Evolutionary conservation across 352 stramenopile species (phyloP).

Genomic region (Phytophthora colocasiae): DNA sequence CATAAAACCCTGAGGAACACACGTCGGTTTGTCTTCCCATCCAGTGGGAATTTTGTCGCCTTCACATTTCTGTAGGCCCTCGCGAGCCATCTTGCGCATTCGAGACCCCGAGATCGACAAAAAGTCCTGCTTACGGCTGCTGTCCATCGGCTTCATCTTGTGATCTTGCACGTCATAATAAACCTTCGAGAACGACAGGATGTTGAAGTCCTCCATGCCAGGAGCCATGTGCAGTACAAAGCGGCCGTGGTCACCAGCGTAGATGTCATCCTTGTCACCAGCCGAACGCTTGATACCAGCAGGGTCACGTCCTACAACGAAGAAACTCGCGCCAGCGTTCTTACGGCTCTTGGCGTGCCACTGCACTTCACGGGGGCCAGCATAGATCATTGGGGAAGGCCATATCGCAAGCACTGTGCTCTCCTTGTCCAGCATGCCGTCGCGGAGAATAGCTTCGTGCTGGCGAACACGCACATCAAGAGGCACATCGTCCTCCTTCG

Average conservation of each 20-base stretch:
- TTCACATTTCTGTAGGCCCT: constrained; percentile 93
- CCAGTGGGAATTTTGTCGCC: constrained; percentile 67
- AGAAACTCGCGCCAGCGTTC: constrained; percentile 97
- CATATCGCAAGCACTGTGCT: constrained; percentile 99
- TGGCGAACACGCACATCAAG: constrained; percentile 98
- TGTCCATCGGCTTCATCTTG: constrained; percentile 97
- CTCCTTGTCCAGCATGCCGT: constrained; percentile 96
- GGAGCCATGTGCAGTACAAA: constrained; percentile 97
- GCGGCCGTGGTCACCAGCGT: constrained; percentile 96
- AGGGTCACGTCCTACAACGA: constrained; percentile 97
- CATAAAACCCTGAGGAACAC: constrained; percentile 98
- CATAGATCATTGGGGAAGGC: constrained; percentile 99
- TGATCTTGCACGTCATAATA: constrained; percentile 98
- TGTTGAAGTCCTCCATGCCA: constrained; percentile 95
- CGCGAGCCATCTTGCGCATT: constrained; percentile 96
- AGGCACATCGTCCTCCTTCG: constrained; percentile 98
- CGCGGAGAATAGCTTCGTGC: constrained; percentile 93
- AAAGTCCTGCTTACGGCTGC: constrained; percentile 94
- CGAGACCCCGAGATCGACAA: constrained; percentile 98
- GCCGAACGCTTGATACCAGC: constrained; percentile 98
- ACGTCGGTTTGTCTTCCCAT: constrained; percentile 89
- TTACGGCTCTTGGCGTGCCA: constrained; percentile 98
- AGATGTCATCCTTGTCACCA: constrained; percentile 95
- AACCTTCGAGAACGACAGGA: constrained; percentile 96
- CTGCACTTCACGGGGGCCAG: constrained; percentile 97